Base-by-base conservation (phyloP, 805 yeast species). In the Wickerhamiella sorbophila region DNA sequence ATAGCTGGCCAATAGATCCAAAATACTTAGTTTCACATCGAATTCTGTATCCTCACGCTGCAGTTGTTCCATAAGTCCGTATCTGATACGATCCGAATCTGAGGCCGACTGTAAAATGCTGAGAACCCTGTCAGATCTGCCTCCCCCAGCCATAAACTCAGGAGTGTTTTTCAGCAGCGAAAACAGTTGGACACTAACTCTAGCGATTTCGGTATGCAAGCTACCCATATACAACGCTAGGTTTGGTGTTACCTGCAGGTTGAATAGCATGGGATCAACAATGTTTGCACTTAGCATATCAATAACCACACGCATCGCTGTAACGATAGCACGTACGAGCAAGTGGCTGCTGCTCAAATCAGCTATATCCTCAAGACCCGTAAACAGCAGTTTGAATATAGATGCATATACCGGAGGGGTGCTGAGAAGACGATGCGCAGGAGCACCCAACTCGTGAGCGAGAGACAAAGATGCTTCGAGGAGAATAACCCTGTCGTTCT, bases 201-300 rank as follows among this genome's bases (percentile, higher is more conserved):
- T 58, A 0, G 91, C 77, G 26, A 86, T 61, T 1, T 60, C 51
- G 8, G 61, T 46, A 44, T 75, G 66, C 4, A 67, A 56, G 1
- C 76, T 63, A 1, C 93, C 85, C 39, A 80, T 75, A 52, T 83
- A 84, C 15, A 86, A 60, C 0, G 91, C 80, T 36, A 86, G 57
- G 48, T 81, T 81, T 0, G 83, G 82, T 18, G 87, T 69, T 8
- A 81, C 62, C 0, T 85, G 72, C n/a, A 86, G 60, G 46, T 81
- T 72, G 57, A 77, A 75, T 19, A 82, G 60, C 6, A 87, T 62
- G 0, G 87, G 78, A 52, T 84, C 93, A 52, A 68, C 75, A 29
- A 44, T 16, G 33, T 37, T 39, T 3, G 40, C 35, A 16, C 50
- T 27, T 9, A 50, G 41, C 15, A 60, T 53, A 3, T 67, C 55